Evolutionary conservation across 306 rosid species (phyloP), one percentile per base, ranked within the genome.

Genomic region (Castanospermum australe): DNA sequence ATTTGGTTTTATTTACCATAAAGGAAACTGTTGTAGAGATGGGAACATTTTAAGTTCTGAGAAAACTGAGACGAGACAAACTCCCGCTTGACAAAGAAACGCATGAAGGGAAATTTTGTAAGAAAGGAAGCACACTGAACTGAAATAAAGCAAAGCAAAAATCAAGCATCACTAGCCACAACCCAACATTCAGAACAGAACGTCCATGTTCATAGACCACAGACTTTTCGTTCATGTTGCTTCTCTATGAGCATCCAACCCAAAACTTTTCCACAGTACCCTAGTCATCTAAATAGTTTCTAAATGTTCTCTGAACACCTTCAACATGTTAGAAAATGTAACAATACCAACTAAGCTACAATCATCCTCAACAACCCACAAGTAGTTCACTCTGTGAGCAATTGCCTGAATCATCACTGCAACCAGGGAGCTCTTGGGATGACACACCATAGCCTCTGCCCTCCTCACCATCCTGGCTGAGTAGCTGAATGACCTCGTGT

Each of bases 371-470:
- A 91, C 83, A 22, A 95, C 99, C 99, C 99, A 95, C 51, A 93
- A 87, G 47, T 95, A 95, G 69, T 91, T 95, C 44, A 90, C 99
- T 30, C 99, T 85, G 18, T 95, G 98, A 79, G 99, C 97, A 55
- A 95, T 93, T 38, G 99, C 99, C 78, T 95, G 99, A 69, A 95
- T 95, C 94, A 95, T 90, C 67, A 90, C 99, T 68, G 99, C 99
- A 20, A 93, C 82, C 71, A 95, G 64, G 0, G 99, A 95, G 86
- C 98, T 95, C 84, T 86, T 90, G 13, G 93, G 96, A 52, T 93
- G 99, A 57, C 99, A 95, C 42, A 95, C 97, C 17, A 91, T 90
- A 30, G 98, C 98, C 81, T 95, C 99, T 0, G 92, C 91, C 66
- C 89, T 89, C 54, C 97, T 89, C 73, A 87, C 97, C 84, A 89